These are phyloP conservation scores for Dactylellina parvicollis DNA, from an alignment of 2,329 filamentous ascomycete genomes.

Conservation along the genomic window DNA sequence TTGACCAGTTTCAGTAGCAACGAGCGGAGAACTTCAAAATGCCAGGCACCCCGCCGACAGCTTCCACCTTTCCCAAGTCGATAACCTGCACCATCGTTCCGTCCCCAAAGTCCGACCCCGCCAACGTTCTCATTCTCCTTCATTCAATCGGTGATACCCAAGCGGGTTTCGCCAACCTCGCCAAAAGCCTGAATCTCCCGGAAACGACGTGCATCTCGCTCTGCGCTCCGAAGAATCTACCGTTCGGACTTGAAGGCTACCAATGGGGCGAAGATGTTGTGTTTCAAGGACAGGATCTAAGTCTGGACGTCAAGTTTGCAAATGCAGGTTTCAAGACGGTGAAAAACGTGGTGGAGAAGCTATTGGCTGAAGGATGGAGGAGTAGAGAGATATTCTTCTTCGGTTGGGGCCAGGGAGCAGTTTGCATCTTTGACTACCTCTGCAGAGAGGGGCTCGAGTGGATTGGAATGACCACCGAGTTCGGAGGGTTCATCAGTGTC, in stretches of 20 bases:
- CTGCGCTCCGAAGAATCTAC: constrained; percentile 75
- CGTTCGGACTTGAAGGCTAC: constrained; percentile 73
- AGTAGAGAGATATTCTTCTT: constrained; percentile 67
- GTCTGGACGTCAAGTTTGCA: constrained; percentile 66
- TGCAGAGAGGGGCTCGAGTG: constrained; percentile 33
- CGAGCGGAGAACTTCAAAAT: too few species aligned
- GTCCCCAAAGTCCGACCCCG: constrained; percentile 62
- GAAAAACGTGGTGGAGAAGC: constrained; percentile 63
- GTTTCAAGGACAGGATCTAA: constrained; percentile 63
- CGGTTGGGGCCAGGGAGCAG: constrained; percentile 69
- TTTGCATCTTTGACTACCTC: constrained; percentile 65
- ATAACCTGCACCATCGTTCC: constrained; percentile 61
- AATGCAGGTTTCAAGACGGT: constrained; percentile 68
- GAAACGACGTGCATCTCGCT: constrained; percentile 80
- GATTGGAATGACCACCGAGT: constrained; percentile 60
- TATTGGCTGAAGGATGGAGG: constrained; percentile 64
- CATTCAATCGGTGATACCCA: constrained; percentile 85
- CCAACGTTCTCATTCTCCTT: constrained; percentile 80
- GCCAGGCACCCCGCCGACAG: constrained; percentile 60
- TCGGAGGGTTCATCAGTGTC: constrained; percentile 71
- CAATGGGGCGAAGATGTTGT: constrained; percentile 71
- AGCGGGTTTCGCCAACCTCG: constrained; percentile 74
- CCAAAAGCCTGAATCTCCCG: constrained; percentile 74
- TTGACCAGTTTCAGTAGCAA: too few species aligned
- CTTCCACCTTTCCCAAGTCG: constrained; percentile 65